A percentile compares a stretch with the other conserved stretches of the same genome.
These are phyloP conservation scores for Citrus australasica DNA, from an alignment of 345 rosid genomes.

Conservation along the genomic window DNA sequence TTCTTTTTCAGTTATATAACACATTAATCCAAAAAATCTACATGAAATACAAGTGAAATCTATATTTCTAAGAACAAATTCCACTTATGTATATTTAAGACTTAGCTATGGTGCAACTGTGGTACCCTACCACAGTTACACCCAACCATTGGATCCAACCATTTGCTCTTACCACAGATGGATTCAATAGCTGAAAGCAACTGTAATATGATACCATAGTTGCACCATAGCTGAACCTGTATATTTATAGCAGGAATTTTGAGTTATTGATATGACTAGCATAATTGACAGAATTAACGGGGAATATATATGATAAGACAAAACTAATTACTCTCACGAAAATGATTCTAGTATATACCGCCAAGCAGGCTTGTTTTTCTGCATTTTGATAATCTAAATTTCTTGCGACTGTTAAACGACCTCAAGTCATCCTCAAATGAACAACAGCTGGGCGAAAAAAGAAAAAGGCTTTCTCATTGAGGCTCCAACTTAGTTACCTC, in stretches of 20 bases:
- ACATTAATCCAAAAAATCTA: too few species aligned
- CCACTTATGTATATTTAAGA: too few species aligned
- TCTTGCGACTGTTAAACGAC: constrained; percentile 1
- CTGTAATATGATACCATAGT: fast-evolving
- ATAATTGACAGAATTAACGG: not conserved
- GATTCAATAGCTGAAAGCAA: fast-evolving
- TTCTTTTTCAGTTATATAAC: too few species aligned
- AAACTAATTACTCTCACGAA: not conserved
- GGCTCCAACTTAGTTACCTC: constrained; percentile 32
- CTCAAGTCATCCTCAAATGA: not conserved
- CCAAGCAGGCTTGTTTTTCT: not conserved
- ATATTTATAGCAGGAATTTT: too few species aligned
- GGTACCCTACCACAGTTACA: too few species aligned
- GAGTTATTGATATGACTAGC: not conserved
- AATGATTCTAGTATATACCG: not conserved
- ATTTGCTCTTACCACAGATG: too few species aligned
- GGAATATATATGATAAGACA: not conserved
- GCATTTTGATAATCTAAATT: not conserved
- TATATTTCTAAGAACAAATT: too few species aligned
- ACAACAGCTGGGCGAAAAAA: not conserved
- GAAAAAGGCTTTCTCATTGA: constrained; percentile 10
- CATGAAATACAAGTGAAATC: too few species aligned
- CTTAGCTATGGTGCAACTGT: too few species aligned
- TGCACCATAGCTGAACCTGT: too few species aligned
- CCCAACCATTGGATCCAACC: too few species aligned